Percentiles rank a stretch among this genome's conserved stretches.
Conservation (phyloP, 2,329 filamentous ascomycete genomes). For the Salinomyces thailandicus region DNA sequence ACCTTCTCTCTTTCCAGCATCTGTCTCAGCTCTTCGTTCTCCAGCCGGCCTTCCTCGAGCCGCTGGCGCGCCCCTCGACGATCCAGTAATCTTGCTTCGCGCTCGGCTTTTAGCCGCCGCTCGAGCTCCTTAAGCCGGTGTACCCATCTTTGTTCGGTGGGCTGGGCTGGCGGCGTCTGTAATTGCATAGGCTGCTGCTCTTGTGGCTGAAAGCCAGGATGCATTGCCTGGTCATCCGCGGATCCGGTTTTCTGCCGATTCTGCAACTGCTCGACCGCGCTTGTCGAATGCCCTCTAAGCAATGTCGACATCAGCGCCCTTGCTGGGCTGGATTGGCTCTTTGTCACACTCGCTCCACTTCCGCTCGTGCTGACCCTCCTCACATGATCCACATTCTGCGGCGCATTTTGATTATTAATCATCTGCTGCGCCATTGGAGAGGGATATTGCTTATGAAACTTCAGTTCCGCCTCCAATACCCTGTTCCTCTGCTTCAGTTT, state of each 20-base stretch:
- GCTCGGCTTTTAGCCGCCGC: constrained; percentile 75
- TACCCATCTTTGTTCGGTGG: constrained; percentile 67
- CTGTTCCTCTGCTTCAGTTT: constrained; percentile 52
- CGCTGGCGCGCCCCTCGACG: constrained; percentile 71
- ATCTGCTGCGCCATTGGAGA: constrained; percentile 24
- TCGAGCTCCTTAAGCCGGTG: constrained; percentile 80
- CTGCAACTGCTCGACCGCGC: constrained; percentile 37
- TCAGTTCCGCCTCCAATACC: constrained; percentile 49
- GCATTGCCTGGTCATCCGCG: constrained; percentile 17
- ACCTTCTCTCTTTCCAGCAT: constrained; percentile 51
- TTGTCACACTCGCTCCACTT: not conserved
- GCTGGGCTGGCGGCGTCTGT: constrained; percentile 28
- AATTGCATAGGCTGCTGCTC: constrained; percentile 36
- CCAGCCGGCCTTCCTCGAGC: constrained; percentile 61
- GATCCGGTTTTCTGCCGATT: not conserved
- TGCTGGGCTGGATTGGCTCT: constrained; percentile 21
- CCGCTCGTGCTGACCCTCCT: constrained; percentile 12
- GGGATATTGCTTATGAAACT: constrained; percentile 48
- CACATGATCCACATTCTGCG: constrained; percentile 11
- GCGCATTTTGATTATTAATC: constrained; percentile 18
- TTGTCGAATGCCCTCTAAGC: constrained; percentile 44
- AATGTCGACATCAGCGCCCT: constrained; percentile 41
- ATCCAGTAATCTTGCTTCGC: constrained; percentile 77
- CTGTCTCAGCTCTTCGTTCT: constrained; percentile 60
- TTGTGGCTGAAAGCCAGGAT: not conserved